Percentiles rank a stretch among this genome's conserved stretches.
Evolutionary conservation across 129 eudicot species (phyloP).

Genomic region (Calendula officinalis): DNA sequence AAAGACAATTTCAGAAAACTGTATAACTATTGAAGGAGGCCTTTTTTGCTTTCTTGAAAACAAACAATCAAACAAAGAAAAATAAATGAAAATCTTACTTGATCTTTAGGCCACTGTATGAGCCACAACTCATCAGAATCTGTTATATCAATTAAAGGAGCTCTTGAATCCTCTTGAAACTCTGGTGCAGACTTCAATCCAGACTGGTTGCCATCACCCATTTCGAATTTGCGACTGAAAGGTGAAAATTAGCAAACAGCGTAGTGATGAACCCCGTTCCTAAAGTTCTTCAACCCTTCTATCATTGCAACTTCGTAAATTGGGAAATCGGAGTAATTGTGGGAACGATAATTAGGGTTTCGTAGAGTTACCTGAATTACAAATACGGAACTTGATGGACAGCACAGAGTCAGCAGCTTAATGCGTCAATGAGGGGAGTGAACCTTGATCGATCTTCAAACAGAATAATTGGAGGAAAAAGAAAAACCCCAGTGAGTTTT

Average conservation of each 20-base stretch:
- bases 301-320: no score
- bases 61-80: not conserved
- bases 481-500: not conserved
- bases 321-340: no score
- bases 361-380: constrained; percentile 1
- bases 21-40: not conserved
- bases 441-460: not conserved
- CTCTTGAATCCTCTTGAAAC: constrained; percentile 54
- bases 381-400: not conserved
- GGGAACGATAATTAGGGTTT: not conserved
- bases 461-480: not conserved
- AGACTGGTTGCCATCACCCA: constrained; percentile 38
- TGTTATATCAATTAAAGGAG: constrained; percentile 43
- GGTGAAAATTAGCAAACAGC: not conserved
- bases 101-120: constrained; percentile 63
- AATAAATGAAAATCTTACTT: constrained; percentile 17
- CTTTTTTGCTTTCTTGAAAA: no score
- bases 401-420: no score
- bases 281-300: no score
- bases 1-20: not conserved
- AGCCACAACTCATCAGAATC: constrained; percentile 81
- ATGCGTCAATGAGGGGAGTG: not conserved
- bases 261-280: no score
- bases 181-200: constrained; percentile 41
- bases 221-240: constrained; percentile 18